Percentiles rank a stretch among this genome's conserved stretches.
Conservation (phyloP, 768 basidiomycete species). For the Podaxis sp. region DNA sequence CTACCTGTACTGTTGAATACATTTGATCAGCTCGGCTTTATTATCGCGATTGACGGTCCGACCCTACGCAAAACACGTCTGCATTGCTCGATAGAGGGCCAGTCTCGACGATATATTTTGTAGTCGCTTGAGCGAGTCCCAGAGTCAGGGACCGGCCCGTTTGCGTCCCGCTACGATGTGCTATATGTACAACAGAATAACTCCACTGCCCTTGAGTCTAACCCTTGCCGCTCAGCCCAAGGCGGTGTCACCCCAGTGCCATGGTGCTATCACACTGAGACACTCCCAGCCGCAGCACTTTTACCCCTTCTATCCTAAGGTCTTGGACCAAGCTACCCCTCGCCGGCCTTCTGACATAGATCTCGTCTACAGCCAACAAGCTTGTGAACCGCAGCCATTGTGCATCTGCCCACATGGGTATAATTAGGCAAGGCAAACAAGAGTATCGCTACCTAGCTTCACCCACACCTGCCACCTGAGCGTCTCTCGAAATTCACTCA, state of each 20-base stretch:
- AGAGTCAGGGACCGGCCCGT: too few relatives aligned
- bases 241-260: background rate
- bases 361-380: background rate
- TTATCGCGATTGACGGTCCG: too few relatives aligned
- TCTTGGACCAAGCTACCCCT: background rate
- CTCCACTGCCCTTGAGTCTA: background rate
- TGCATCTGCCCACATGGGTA: background rate
- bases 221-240: background rate
- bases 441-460: background rate
- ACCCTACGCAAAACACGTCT: too few relatives aligned
- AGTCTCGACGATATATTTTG: too few relatives aligned
- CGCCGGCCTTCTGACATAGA: background rate
- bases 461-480: background rate
- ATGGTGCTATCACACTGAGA: too few relatives aligned
- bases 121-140: too few relatives aligned
- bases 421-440: background rate
- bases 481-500: background rate
- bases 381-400: background rate
- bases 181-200: background rate
- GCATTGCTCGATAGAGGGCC: too few relatives aligned
- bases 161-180: background rate
- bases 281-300: background rate
- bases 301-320: background rate
- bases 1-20: too few relatives aligned
- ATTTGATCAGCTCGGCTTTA: too few relatives aligned